A percentile compares a stretch with the other conserved stretches of the same genome.
phyloP scores from a whole-genome alignment of 1,139 yeast genomes.

The Suhomyces terraborum region DNA sequence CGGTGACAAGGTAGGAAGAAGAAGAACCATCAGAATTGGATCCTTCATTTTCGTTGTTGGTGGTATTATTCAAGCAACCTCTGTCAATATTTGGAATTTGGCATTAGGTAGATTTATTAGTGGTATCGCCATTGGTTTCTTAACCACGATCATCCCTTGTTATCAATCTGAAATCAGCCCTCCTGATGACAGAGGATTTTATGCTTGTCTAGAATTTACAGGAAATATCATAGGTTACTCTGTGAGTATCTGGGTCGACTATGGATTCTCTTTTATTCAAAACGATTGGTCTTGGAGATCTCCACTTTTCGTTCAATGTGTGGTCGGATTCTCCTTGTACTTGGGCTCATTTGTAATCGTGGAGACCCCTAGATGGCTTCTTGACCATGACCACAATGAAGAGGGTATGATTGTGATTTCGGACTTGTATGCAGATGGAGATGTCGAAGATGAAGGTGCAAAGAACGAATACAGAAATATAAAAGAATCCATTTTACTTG shows the following conservation, averaged over 20 bases:
- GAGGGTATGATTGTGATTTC: slow-evolving; percentile 67
- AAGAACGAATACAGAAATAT: slow-evolving; percentile 35
- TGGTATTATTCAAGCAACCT: slow-evolving; percentile 69
- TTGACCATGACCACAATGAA: slow-evolving; percentile 84
- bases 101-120: slow-evolving; percentile 76
- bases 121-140: slow-evolving; percentile 86
- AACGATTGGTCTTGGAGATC: slow-evolving; percentile 67
- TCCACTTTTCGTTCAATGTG: slow-evolving; percentile 75
- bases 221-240: slow-evolving; percentile 90
- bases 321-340: slow-evolving; percentile 69
- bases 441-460: slow-evolving; percentile 31
- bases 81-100: slow-evolving; percentile 51
- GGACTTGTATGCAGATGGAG: slow-evolving; percentile 50
- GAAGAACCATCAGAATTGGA: slow-evolving; percentile 80
- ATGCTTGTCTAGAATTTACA: slow-evolving; percentile 90
- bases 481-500: slow-evolving; percentile 53
- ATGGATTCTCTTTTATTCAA: slow-evolving; percentile 65
- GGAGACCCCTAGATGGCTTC: slow-evolving; percentile 87
- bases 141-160: slow-evolving; percentile 94
- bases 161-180: slow-evolving; percentile 92
- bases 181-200: slow-evolving; percentile 82
- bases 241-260: slow-evolving; percentile 89
- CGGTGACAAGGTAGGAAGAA: slow-evolving; percentile 80
- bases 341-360: slow-evolving; percentile 77
- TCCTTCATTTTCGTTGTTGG: slow-evolving; percentile 80